Evolutionary conservation across 371 early-diverging fungal genomes (phyloP), one percentile per base, ranked within the genome.

Genomic region (Fennellomyces sp.): DNA sequence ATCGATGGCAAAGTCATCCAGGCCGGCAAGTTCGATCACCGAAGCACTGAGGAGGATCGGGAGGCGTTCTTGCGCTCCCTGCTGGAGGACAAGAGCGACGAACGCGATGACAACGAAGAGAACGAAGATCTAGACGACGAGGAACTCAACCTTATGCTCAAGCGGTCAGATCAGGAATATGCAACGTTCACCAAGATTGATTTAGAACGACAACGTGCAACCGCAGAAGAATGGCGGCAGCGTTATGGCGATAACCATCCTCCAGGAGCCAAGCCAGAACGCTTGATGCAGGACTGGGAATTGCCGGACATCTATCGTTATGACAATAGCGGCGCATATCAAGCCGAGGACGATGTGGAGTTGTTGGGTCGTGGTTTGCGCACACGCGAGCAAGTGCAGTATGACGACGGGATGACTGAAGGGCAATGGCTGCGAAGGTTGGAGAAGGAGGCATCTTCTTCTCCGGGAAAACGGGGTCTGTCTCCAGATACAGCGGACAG

Each of bases 1-100:
- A 89, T 99, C 65, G 99, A 99, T 69, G 97, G 95, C 61, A 97
- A 97, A 76, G 95, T 99, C 53, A 99, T 99, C 62, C 99, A 99
- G 69, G 98, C 98, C 41, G 99, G 98, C 57, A 98, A 96, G 78
- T 97, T 95, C 65, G 99, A 98, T 65, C 91, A 99, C 70, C 97
- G 96, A 69, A 91, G 92, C 72, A 91, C 95, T 0, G 92, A 89
- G 19, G 90, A 91, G 66, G 99, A 98, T 69, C 92, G 97, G 26
- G 97, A 96, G 58, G 87, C 87, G 10, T 85, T 94, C 63, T 72
- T 97, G 61, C 64, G 64, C 3, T 69, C 64, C 5, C 45, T 69
- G 8, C 49, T 69, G 17, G 69, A 64, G 28, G 64, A 69, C 25
- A 69, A 64, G 27, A 52, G 52, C 5, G 64, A 57, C 31, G 60